A percentile compares a stretch with the other conserved stretches of the same genome.
Evolutionary conservation across 1,284 basidiomycete species (phyloP).

Genomic region (Ustilago lituana): DNA sequence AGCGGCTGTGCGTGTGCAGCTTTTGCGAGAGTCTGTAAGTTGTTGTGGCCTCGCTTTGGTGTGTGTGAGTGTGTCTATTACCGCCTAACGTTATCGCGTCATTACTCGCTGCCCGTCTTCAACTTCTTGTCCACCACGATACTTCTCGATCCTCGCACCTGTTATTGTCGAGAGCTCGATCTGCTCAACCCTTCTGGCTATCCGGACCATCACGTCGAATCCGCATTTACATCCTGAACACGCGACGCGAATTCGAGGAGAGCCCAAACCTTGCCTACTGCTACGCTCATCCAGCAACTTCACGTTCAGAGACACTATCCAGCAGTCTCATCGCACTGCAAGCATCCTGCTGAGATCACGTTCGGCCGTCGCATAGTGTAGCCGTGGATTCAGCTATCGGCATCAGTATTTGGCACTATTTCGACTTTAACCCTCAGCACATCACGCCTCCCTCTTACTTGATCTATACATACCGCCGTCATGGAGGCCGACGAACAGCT

Average conservation of each 20-base stretch:
- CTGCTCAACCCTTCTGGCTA: neutral
- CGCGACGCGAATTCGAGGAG: neutral
- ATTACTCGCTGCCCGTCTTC: too few relatives aligned
- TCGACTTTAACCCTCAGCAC: neutral
- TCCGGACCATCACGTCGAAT: neutral
- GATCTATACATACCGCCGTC: constrained; percentile 10
- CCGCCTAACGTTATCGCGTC: too few relatives aligned
- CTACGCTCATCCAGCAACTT: neutral
- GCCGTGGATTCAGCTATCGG: neutral
- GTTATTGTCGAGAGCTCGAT: neutral
- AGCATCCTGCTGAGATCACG: constrained; percentile 2
- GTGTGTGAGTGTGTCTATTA: too few relatives aligned
- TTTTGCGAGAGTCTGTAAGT: too few relatives aligned
- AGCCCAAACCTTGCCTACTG: neutral
- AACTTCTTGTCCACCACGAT: constrained; percentile 1
- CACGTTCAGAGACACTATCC: neutral
- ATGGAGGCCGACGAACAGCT: constrained; percentile 67
- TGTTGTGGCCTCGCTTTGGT: too few relatives aligned
- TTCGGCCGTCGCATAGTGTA: neutral
- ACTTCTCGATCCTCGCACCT: neutral
- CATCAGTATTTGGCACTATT: neutral
- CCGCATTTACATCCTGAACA: neutral
- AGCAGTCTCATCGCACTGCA: neutral
- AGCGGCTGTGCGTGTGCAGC: constrained; percentile 5
- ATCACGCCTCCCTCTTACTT: too few relatives aligned